Conservation (phyloP, 1,284 basidiomycete genomes). For the Apiotrichum sp. region DNA sequence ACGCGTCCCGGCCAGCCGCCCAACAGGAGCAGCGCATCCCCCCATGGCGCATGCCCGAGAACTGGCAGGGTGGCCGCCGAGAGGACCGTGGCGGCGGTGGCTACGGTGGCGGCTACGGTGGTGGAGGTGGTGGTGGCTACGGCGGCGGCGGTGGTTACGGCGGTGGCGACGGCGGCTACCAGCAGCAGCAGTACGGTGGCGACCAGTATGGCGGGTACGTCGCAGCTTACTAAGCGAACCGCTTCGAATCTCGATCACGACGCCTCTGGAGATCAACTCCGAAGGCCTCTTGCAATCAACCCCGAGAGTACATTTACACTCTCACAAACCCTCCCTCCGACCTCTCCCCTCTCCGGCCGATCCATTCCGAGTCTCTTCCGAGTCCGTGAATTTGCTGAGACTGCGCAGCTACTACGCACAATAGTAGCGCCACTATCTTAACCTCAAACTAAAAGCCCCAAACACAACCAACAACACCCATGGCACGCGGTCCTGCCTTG, state of each 20-base stretch:
- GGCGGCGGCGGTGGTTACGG: conserved; percentile 4
- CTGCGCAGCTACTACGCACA: neutral
- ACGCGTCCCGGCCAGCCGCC: conserved; percentile 16
- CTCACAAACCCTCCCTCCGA: too few relatives aligned
- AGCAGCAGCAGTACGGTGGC: conserved; percentile 1
- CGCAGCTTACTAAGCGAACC: conserved; percentile 5
- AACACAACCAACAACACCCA: too few relatives aligned
- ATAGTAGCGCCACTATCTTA: neutral
- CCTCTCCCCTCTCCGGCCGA: too few relatives aligned
- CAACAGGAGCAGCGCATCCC: conserved; percentile 41
- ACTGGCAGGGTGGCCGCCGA: conserved; percentile 44
- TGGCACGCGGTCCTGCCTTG: neutral
- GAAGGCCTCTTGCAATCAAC: too few relatives aligned
- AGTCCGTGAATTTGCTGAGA: too few relatives aligned
- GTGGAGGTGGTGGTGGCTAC: conserved; percentile 16
- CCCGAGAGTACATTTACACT: too few relatives aligned
- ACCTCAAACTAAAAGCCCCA: too few relatives aligned
- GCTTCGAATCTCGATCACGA: too few relatives aligned
- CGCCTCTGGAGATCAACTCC: too few relatives aligned
- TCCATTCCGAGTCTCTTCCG: too few relatives aligned
- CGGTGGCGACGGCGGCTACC: conserved; percentile 13
- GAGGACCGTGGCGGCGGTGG: conserved; percentile 13
- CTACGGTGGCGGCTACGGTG: conserved; percentile 9
- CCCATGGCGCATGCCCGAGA: conserved; percentile 51
- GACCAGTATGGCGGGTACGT: conserved; percentile 38